Percentiles rank a stretch among this genome's conserved stretches.
These are phyloP conservation scores for Verticillium dahliae DNA, from an alignment of 2,329 filamentous ascomycete species.

Conservation along the genomic window DNA sequence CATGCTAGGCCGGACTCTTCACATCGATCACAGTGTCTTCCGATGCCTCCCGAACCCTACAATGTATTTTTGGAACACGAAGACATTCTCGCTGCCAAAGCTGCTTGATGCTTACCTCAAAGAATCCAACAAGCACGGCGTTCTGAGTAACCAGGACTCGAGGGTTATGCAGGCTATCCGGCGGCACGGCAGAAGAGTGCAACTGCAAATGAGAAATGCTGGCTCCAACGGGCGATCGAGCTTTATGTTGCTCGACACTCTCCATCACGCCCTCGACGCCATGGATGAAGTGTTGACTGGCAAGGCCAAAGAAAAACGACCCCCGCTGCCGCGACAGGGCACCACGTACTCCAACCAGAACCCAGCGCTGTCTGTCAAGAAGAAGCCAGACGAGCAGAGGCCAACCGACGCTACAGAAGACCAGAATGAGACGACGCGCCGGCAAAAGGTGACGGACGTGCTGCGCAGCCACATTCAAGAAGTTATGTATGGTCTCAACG, in stretches of 20 bases:
- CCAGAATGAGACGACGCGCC: slow-evolving; percentile 16
- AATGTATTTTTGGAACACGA: slow-evolving; percentile 44
- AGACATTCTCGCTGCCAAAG: slow-evolving; percentile 35
- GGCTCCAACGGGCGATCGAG: slow-evolving; percentile 18
- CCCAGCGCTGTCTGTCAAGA: not conserved
- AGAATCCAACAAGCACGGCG: slow-evolving; percentile 15
- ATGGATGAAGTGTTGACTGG: slow-evolving; percentile 37
- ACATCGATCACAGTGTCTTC: slow-evolving; percentile 42
- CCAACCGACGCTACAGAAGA: slow-evolving; percentile 5
- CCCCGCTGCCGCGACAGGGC: not conserved
- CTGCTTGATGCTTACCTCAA: slow-evolving; percentile 31
- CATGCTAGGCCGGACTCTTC: slow-evolving; percentile 47
- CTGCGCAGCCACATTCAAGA: slow-evolving; percentile 43
- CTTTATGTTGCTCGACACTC: slow-evolving; percentile 26
- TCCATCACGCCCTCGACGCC: slow-evolving; percentile 33
- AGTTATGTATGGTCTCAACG: slow-evolving; percentile 38
- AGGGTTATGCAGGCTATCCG: not conserved
- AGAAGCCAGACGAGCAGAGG: not conserved
- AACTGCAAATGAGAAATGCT: slow-evolving; percentile 17
- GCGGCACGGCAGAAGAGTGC: slow-evolving; percentile 12
- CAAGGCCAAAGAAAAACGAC: slow-evolving; percentile 13
- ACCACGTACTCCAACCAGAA: not conserved
- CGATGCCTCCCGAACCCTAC: slow-evolving; percentile 53
- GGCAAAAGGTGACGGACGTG: slow-evolving; percentile 35
- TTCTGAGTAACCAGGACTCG: not conserved